Conservation (phyloP, 371 early-diverging fungal species). For the Mortierella sp. region DNA sequence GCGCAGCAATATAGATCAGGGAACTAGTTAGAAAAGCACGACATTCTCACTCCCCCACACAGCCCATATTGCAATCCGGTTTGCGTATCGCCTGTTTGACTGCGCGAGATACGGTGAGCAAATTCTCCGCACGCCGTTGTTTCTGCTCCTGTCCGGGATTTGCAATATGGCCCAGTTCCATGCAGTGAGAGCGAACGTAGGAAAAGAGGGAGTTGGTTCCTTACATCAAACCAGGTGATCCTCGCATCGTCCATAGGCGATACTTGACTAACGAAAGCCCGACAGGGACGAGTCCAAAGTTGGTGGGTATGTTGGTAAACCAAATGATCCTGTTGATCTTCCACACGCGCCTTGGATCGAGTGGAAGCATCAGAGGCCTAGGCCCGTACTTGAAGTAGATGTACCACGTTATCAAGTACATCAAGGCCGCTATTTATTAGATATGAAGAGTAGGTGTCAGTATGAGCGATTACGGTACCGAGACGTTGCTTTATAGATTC, state of each 20-base stretch:
- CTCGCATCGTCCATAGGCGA: constrained; percentile 23
- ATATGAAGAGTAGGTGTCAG: no score
- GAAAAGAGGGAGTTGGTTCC: no score
- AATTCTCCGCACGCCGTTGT: not conserved
- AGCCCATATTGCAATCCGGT: no score
- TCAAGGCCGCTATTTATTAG: not conserved
- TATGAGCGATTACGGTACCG: no score
- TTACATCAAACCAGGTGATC: constrained; percentile 12
- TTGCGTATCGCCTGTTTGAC: not conserved
- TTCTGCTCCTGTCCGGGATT: no score
- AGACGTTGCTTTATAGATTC: no score
- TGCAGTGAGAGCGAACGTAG: no score
- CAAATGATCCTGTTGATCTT: constrained; percentile 21
- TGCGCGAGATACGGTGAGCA: not conserved
- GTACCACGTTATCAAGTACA: constrained; percentile 22
- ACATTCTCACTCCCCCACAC: no score
- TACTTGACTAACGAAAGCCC: constrained; percentile 19
- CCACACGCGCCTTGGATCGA: constrained; percentile 20
- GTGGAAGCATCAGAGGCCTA: constrained; percentile 9
- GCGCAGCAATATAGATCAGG: no score
- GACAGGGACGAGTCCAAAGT: constrained; percentile 20
- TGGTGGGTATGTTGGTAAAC: constrained; percentile 13
- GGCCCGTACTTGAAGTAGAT: constrained; percentile 10
- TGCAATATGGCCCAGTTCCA: no score
- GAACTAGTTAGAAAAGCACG: no score